A percentile compares a stretch with the other conserved stretches of the same genome.
These are phyloP conservation scores for Cytospora piceicola DNA, from an alignment of 2,329 filamentous ascomycete species.

Conservation along the genomic window DNA sequence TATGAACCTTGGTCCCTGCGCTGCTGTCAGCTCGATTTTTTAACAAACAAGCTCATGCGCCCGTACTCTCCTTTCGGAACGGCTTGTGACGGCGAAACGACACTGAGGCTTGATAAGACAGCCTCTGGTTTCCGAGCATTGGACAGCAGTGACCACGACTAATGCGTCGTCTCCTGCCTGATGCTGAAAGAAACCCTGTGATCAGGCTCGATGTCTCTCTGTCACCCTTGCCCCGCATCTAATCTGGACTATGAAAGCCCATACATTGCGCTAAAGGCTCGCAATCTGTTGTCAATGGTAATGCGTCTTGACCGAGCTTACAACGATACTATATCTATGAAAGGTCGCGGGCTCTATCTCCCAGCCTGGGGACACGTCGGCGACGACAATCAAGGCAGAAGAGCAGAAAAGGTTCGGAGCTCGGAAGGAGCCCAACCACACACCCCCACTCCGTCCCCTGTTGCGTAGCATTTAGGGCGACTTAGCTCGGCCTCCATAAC, in stretches of 20 bases:
- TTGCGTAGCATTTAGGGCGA: slow-evolving; percentile 3
- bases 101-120: not conserved
- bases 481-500: not conserved
- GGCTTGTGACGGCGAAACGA: slow-evolving; percentile 1
- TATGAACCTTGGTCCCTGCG: not conserved
- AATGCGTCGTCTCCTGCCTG: not conserved
- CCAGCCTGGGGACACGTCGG: not conserved
- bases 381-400: not conserved
- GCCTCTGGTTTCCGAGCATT: not conserved
- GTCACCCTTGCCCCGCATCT: not conserved
- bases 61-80: not conserved
- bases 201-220: not conserved
- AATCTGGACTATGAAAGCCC: not conserved
- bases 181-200: not conserved
- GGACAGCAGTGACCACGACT: not conserved
- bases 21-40: slow-evolving; percentile 3
- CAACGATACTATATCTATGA: not conserved
- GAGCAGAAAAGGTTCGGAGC: not conserved
- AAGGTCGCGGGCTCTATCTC: not conserved
- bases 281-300: not conserved
- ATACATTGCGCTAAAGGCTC: not conserved
- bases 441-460: not conserved
- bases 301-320: not conserved
- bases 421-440: not conserved
- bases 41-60: slow-evolving; percentile 15